Evolutionary conservation across 495 filamentous ascomycete genomes (phyloP), one percentile per base, ranked within the genome.

Genomic region (Echria macrotheca): DNA sequence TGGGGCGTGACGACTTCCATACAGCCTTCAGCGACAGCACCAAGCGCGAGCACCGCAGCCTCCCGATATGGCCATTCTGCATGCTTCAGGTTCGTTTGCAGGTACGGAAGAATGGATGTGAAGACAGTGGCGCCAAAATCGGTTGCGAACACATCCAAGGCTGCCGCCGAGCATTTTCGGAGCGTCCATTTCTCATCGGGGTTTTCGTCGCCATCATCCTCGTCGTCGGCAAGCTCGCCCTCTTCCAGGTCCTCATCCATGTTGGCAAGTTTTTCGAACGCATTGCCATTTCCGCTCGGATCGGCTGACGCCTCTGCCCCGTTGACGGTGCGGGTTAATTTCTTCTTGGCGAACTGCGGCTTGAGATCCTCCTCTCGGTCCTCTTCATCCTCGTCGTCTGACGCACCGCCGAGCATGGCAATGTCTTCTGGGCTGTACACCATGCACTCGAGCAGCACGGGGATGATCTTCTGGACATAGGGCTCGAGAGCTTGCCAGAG

Each of bases 131-230:
- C 78, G 55, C 87, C 84, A 65, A 96, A 99, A 32, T 91, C 86
- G 35, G 83, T 87, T 28, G 93, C 88, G 44, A 99, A 87, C 3
- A 96, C 87, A 64, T 99, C 94, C 22, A 99, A 69, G 18, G 94
- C 91, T 19, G 93, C 94, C 14, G 94, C 93, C 25, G 93, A 99
- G 70, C 94, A 99, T 67, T 99, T 99, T 44, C 93, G 79, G 42
- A 99, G 71, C 40, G 91, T 96, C 93, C 93, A 99, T 55, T 85
- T 82, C 57, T 93, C 93, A 62, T 96, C 94, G 2, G 90, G 85
- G 49, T 91, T 88, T 36, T 78, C 84, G 49, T 81, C 79, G 31
- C 79, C 81, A 17, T 88, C 87, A 38, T n/a, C n/a, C 28, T 89
- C 84, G 49, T 73, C 73, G 17, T 82, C 81, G 19, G 88, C 86